Base-by-base conservation (phyloP, 1,139 yeast species). In the Suhomyces yuchorum region DNA sequence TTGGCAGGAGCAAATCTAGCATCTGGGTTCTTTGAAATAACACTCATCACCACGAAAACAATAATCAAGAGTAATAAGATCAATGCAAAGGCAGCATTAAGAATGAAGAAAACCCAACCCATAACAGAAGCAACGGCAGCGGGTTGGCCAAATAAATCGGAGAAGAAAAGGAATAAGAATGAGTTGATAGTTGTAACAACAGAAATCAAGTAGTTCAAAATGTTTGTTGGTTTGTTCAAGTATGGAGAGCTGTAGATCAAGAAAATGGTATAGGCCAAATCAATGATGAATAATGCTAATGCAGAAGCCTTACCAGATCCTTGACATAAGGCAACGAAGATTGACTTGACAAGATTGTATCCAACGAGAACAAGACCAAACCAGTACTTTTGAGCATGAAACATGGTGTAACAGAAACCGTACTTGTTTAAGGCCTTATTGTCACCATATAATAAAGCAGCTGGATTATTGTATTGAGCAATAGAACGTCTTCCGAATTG, bases 361-460 rank as follows among this genome's bases (percentile, higher is more conserved):
- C 66, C 62, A 37, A 85, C 56, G 37, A 85, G 61, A 9, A 85
- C 82, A 19, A 75, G 66, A 47, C 90, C 87, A 77, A 88, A 87
- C 88, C 90, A 87, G 63, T 85, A 87, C 55, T 79, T 83, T 12
- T 72, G 72, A 8, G 95, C 93, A 55, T 78, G 79, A 62, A 85
- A 86, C 90, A 86, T 86, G n/a, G 93, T 86, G 65, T 87, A 87
- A 58, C 87, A 80, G 65, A 84, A 87, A 0, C 95, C 95, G 60
- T 81, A 87, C 61, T 84, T 84, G 66, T 82, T 77, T 59, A 87
- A 75, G 38, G 87, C 73, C 38, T 70, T 72, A 41, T 80, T 71
- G 56, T 87, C 86, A 55, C 95, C 93, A 60, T 87, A 87, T 43
- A 87, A 70, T 46, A 85, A 65, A 28, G 92, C 92, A 33, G 95